Evolutionary conservation across 169 alveolate species (phyloP).

Genomic region (Cystoisospora suis): DNA sequence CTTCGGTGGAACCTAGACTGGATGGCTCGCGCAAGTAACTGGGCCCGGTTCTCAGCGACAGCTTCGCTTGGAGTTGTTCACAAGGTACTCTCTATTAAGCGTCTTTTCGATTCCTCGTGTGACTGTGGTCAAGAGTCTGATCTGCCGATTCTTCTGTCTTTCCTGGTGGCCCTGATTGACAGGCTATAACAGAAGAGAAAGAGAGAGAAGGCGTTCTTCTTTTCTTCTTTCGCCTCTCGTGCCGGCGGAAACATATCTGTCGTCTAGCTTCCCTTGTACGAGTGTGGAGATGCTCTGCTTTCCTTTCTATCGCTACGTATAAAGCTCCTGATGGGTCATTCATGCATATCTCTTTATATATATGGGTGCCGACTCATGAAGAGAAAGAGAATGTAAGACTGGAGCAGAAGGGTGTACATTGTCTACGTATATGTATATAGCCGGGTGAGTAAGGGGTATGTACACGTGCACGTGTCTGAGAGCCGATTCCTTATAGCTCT

Average conservation of each 20-base stretch:
- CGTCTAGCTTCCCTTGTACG: background rate
- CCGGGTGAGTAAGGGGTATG: too few relatives aligned
- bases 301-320: too few relatives aligned
- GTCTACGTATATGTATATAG: too few relatives aligned
- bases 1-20: constrained; percentile 93
- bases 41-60: constrained; percentile 98
- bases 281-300: background rate
- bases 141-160: background rate
- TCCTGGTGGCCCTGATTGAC: background rate
- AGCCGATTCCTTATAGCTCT: too few relatives aligned
- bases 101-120: background rate
- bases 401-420: too few relatives aligned
- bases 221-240: background rate
- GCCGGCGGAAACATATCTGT: background rate
- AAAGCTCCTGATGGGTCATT: too few relatives aligned
- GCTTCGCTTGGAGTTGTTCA: constrained; percentile 98
- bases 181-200: too few relatives aligned
- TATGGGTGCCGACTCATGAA: too few relatives aligned
- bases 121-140: background rate
- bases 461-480: too few relatives aligned
- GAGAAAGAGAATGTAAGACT: too few relatives aligned
- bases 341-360: too few relatives aligned
- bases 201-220: too few relatives aligned
- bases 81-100: constrained; percentile 61
- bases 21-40: constrained; percentile 93